Base-by-base conservation (phyloP, 805 yeast species). In the Cyberlindnera maritima region DNA sequence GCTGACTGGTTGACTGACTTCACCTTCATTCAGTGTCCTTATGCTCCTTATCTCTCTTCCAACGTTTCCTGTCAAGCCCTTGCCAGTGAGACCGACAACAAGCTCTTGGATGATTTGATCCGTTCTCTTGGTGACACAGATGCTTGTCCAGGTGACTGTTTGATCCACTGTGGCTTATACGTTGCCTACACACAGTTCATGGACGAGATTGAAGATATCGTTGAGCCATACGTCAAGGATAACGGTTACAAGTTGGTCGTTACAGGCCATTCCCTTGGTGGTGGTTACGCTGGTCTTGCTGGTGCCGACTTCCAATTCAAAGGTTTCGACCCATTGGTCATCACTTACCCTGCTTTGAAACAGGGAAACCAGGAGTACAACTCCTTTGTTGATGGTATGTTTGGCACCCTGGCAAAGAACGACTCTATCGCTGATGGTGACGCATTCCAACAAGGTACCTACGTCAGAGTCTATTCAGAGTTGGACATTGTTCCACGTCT, bases 221-320 rank as follows among this genome's bases (percentile, higher is more conserved):
- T 66, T 20, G 48, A 61, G 9, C 55, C 66, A 19, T 64, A 74
- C 39, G 15, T 50, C 17, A 47, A 49, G 2, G 77, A 81, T 0
- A 11, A 36, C 11, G 72, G 70, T 21, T 83, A 80, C 60, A 61
- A 69, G 20, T 48, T 85, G 6, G 69, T 76, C 2, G 71, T 83
- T 2, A 67, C 81, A 1, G 95, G 96, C 0, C 96, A 87, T 64
- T 87, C 94, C 0, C 65, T 87, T 39, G 91, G 89, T 3, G 95
- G 83, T 8, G 90, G 91, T 0, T 61, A 84, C 39, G 84, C 90
- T 2, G 62, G 71, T 4, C 64, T 87, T 23, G 74, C 79, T 8
- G 91, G 85, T 0, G 69, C 80, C 19, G 94, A 86, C 56, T 69
- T 83, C 39, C 65, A 73, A 46, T 54, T 78, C n/a, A 51, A 76